These are phyloP conservation scores for Leccinum pellstonianum DNA, from an alignment of 768 basidiomycete species.

Conservation along the genomic window DNA sequence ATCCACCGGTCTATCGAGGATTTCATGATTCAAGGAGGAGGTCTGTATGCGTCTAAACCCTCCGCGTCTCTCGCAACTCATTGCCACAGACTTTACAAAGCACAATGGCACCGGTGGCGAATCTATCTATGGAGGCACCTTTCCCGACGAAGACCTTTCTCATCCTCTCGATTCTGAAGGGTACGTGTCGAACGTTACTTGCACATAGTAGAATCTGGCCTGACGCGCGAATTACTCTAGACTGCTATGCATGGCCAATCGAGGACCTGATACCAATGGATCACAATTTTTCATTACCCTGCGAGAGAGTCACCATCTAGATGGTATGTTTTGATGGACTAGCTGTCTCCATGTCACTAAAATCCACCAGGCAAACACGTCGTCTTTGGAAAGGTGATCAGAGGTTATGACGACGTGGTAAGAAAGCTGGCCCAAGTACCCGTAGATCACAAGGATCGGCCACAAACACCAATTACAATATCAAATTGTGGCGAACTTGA, in stretches of 20 bases:
- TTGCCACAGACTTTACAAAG: conserved; percentile 66
- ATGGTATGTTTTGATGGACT: conserved; percentile 44
- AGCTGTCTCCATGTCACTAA: conserved; percentile 2
- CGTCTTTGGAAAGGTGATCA: conserved; percentile 54
- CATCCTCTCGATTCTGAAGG: conserved; percentile 65
- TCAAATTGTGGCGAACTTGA: conserved; percentile 84
- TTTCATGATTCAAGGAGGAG: conserved; percentile 83
- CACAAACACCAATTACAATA: conserved; percentile 63
- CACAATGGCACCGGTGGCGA: conserved; percentile 80
- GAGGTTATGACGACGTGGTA: conserved; percentile 60
- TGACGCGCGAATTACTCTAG: conserved; percentile 30
- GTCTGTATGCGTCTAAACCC: conserved; percentile 35
- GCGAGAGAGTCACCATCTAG: conserved; percentile 67
- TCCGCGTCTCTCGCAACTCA: not conserved
- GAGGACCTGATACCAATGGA: conserved; percentile 79
- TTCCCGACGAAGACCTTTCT: conserved; percentile 74
- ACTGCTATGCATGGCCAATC: conserved; percentile 89
- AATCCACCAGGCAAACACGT: conserved; percentile 53
- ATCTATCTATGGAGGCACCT: conserved; percentile 74
- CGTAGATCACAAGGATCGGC: conserved; percentile 75
- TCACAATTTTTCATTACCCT: conserved; percentile 89
- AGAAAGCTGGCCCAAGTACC: conserved; percentile 59
- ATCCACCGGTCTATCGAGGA: conserved; percentile 76
- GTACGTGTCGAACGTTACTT: conserved; percentile 30
- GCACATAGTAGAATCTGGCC: not conserved